Evolutionary conservation across 2,329 filamentous ascomycete species (phyloP).

Genomic region (Colletotrichum higginsianum): DNA sequence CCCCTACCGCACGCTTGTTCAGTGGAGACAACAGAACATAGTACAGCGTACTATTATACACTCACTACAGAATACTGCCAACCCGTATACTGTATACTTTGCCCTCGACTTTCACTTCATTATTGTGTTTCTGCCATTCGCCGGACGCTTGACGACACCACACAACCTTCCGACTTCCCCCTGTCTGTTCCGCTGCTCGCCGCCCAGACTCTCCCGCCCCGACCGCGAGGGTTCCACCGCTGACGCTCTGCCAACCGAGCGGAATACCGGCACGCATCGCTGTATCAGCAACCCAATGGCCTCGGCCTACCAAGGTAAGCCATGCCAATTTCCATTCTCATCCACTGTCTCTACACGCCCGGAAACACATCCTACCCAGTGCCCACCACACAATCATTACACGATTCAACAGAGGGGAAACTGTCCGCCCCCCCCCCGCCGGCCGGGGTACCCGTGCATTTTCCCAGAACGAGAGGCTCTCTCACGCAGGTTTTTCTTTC

Average conservation of each 20-base stretch:
- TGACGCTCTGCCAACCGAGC: slow-evolving; percentile 32
- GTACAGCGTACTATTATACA: too few relatives aligned
- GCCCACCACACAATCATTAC: slow-evolving; percentile 23
- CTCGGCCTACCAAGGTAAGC: slow-evolving; percentile 34
- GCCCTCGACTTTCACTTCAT: too few relatives aligned
- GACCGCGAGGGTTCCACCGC: slow-evolving; percentile 33
- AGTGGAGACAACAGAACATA: slow-evolving; percentile 20
- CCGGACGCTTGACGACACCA: too few relatives aligned
- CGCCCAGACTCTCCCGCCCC: slow-evolving; percentile 38
- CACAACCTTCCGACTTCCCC: too few relatives aligned
- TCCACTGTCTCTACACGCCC: not conserved
- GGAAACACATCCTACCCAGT: slow-evolving; percentile 1
- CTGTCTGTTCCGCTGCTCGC: not conserved
- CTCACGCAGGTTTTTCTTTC: not conserved
- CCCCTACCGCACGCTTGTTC: slow-evolving; percentile 42
- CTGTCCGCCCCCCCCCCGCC: not conserved
- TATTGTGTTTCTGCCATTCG: too few relatives aligned
- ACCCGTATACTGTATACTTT: too few relatives aligned
- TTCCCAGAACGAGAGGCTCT: slow-evolving; percentile 18
- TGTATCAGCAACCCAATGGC: slow-evolving; percentile 21
- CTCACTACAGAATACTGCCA: too few relatives aligned
- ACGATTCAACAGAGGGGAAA: slow-evolving; percentile 30
- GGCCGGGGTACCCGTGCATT: slow-evolving; percentile 30
- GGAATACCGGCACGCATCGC: slow-evolving; percentile 35
- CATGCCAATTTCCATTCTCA: slow-evolving; percentile 23